phyloP scores from a whole-genome alignment of 2,329 filamentous ascomycete species.

The Ceratocystis destructans region DNA sequence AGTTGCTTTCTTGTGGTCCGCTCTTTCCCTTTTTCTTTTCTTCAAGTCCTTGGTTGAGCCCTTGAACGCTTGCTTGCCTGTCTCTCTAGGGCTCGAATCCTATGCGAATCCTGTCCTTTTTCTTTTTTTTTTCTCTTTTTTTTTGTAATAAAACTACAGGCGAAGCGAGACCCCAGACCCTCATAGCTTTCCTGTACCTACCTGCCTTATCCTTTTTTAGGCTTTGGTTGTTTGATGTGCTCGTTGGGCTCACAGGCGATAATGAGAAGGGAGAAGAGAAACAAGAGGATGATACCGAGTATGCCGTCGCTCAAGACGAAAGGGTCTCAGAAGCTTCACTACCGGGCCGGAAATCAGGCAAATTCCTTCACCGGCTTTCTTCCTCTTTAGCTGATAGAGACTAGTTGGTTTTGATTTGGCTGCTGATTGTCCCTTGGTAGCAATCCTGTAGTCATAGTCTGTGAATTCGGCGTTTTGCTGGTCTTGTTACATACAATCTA shows the following conservation, averaged over 20 bases:
- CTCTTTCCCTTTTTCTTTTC: not conserved
- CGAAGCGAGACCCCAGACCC: not conserved
- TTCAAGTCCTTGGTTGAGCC: not conserved
- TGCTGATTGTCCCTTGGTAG: not conserved
- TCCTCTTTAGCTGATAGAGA: not conserved
- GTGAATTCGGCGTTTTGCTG: not conserved
- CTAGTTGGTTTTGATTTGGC: not conserved
- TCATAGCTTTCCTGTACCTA: not conserved
- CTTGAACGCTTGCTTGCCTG: not conserved
- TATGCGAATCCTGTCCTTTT: not conserved
- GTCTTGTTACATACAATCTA: constrained; percentile 6
- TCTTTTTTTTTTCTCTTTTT: not conserved
- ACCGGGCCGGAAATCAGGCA: not conserved
- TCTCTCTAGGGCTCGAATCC: not conserved
- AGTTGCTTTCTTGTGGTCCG: not conserved
- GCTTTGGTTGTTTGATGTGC: not conserved
- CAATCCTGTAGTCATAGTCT: not conserved
- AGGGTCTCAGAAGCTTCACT: not conserved
- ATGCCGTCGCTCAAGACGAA: not conserved
- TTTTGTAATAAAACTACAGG: not conserved
- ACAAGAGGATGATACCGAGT: no score
- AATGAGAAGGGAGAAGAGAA: not conserved
- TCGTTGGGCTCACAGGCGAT: not conserved
- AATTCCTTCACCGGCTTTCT: not conserved
- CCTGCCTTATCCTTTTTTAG: not conserved